phyloP scores from a whole-genome alignment of 257 asterid genomes.

The Craterostigma plantagineum region DNA sequence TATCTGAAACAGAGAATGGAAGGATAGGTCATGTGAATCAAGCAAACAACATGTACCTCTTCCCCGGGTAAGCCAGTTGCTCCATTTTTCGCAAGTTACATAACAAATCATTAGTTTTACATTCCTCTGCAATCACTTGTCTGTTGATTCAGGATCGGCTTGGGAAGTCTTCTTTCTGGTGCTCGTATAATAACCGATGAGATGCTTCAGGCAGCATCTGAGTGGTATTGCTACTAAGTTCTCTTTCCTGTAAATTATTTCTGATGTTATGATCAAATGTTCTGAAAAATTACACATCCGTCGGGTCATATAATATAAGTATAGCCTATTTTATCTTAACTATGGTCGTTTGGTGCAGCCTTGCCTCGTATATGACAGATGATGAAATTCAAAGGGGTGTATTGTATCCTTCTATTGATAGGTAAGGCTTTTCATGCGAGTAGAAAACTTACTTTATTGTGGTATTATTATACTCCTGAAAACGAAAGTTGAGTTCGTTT shows the following conservation, averaged over 20 bases:
- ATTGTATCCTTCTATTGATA: conserved; percentile 71
- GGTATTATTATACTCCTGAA: background rate
- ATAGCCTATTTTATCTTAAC: conserved; percentile 5
- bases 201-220: conserved; percentile 91
- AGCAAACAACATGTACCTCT: conserved; percentile 97
- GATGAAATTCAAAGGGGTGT: conserved; percentile 65
- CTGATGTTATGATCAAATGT: background rate
- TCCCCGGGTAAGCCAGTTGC: conserved; percentile 76
- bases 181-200: conserved; percentile 80
- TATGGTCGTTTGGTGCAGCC: conserved; percentile 65
- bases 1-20: conserved; percentile 52
- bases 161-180: conserved; percentile 92
- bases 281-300: no score
- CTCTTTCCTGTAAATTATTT: conserved; percentile 4
- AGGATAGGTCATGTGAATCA: conserved; percentile 83
- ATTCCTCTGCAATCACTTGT: background rate
- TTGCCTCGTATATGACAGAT: conserved; percentile 78
- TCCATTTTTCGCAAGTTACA: conserved; percentile 1
- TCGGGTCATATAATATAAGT: no score
- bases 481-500: no score
- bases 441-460: no score
- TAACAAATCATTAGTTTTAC: background rate
- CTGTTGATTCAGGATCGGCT: conserved; percentile 67
- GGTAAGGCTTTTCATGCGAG: no score
- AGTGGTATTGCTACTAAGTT: conserved; percentile 40